Evolutionary conservation across 345 rosid genomes (phyloP).

Genomic region (Pistacia integerrima): DNA sequence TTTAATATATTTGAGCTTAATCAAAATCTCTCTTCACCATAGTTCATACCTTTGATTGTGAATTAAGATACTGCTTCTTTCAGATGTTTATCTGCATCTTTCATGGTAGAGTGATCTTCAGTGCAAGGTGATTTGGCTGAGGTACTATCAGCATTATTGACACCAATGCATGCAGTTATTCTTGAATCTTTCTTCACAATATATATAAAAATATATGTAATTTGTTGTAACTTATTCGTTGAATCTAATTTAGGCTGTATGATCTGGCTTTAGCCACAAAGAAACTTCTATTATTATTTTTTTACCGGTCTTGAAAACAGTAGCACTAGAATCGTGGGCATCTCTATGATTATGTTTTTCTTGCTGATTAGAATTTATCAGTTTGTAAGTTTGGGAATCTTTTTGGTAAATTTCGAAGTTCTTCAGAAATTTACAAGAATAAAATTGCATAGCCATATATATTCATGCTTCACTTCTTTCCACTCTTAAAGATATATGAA

Average conservation of each 20-base stretch:
- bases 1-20: background rate
- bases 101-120: background rate
- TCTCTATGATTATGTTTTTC: slow-evolving; percentile 3
- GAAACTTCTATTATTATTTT: background rate
- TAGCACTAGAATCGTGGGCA: background rate
- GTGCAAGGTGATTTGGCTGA: background rate
- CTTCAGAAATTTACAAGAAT: background rate
- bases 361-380: background rate
- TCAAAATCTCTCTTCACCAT: background rate
- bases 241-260: background rate
- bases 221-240: background rate
- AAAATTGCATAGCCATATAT: background rate
- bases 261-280: background rate
- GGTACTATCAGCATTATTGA: background rate
- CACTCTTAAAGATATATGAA: background rate
- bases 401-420: background rate
- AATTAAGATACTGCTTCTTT: background rate
- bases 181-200: background rate
- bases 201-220: background rate
- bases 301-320: background rate
- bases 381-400: background rate
- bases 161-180: background rate
- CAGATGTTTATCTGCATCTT: background rate
- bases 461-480: background rate
- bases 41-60: background rate